Conservation (phyloP, 805 yeast species). For the Wickerhamiella allomyrinae region DNA sequence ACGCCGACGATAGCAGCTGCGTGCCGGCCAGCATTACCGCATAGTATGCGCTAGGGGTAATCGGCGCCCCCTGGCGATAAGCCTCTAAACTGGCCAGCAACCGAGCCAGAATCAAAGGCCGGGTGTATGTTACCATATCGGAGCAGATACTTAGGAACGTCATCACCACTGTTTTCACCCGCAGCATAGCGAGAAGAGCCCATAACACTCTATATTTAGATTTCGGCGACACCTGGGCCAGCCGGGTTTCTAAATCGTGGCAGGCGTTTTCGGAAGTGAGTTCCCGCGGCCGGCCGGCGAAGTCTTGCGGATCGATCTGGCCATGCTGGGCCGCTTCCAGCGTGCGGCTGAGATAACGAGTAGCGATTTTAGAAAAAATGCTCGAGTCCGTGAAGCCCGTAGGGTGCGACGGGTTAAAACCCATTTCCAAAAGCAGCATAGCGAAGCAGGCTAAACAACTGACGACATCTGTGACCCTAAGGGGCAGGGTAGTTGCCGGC, state of each 20-base stretch:
- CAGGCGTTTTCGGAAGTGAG: constrained; percentile 4
- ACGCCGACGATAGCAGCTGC: constrained; percentile 5
- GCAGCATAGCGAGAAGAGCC: constrained; percentile 3
- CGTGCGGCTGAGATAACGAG: constrained; percentile 6
- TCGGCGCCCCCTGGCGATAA: constrained; percentile 2
- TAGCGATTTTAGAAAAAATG: constrained; percentile 7
- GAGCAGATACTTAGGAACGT: constrained; percentile 1
- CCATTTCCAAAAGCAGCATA: background rate
- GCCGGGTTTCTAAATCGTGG: background rate
- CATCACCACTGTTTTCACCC: constrained; percentile 1
- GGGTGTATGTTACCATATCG: constrained; percentile 8
- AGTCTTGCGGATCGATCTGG: constrained; percentile 7
- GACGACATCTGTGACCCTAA: background rate
- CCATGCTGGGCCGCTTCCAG: constrained; percentile 3
- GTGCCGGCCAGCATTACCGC: constrained; percentile 4
- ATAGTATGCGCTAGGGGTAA: constrained; percentile 1
- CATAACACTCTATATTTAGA: constrained; percentile 3
- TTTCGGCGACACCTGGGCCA: background rate
- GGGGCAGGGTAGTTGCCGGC: background rate
- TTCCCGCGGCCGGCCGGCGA: constrained; percentile 8
- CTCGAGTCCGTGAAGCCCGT: constrained; percentile 8
- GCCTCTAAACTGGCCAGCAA: constrained; percentile 7
- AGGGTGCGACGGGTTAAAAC: constrained; percentile 4
- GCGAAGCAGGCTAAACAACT: background rate
- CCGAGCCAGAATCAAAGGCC: constrained; percentile 10